Conservation (phyloP, 73 alveolate genomes). For the Symbiodinium pilosum region DNA sequence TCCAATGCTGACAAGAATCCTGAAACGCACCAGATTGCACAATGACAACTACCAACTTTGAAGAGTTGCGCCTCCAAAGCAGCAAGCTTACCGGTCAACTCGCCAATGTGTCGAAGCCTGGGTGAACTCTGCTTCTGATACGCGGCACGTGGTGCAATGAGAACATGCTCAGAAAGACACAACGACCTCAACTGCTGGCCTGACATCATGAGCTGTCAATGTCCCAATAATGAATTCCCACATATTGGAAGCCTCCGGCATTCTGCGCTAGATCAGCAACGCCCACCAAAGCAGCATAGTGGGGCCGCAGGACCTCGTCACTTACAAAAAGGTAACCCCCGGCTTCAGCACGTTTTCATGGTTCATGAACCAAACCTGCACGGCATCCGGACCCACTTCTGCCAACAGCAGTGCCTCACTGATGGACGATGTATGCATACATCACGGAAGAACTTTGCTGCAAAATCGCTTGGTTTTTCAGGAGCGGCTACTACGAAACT, state of each 20-base stretch:
- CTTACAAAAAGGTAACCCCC: background rate
- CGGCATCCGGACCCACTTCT: conserved; percentile 50
- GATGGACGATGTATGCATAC: no score
- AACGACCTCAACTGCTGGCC: conserved; percentile 56
- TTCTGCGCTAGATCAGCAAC: conserved; percentile 49
- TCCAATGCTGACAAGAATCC: conserved; percentile 39
- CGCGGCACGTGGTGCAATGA: background rate
- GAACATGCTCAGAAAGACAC: background rate
- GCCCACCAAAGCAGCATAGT: conserved; percentile 64
- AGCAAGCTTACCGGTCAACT: conserved; percentile 26
- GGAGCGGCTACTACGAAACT: no score
- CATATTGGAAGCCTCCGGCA: conserved; percentile 9
- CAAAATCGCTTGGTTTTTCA: no score
- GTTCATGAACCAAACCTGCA: background rate
- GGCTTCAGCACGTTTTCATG: background rate
- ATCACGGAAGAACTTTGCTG: no score
- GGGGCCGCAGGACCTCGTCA: conserved; percentile 33
- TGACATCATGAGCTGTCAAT: background rate
- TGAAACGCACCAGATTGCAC: background rate
- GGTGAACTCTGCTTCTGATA: background rate
- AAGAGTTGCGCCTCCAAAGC: conserved; percentile 23
- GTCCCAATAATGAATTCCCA: no score
- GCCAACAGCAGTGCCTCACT: conserved; percentile 46
- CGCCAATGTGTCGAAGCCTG: conserved; percentile 57
- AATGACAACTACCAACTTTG: background rate